Base-by-base conservation (phyloP, 2,329 filamentous ascomycete species). In the Zelopaecilomyces penicillatus region DNA sequence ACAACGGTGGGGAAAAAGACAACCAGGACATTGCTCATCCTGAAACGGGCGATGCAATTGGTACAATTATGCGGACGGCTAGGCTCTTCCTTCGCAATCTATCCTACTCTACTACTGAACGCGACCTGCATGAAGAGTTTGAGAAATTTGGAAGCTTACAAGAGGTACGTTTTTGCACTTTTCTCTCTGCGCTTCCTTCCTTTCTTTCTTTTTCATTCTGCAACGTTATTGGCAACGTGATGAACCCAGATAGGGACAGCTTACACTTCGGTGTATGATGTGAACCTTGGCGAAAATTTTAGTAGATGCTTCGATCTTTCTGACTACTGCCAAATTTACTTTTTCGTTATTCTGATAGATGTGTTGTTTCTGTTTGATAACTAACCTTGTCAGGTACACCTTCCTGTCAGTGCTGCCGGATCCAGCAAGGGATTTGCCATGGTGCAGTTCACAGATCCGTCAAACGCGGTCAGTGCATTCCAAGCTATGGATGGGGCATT, bases 211-310 rank as follows among this genome's bases (percentile, higher is more conserved):
- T 42, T 44, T 39, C 32, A 34, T 45, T 19, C 19, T 19, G 19
- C 19, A 6, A 34, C 35, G 8, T 19, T 39, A 8, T 50, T 37
- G 52, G 52, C 74, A 72, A 70, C 66, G 78, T 91, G 93, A 97
- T 97, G 91, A 97, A 87, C 72, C 80, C 85, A 85, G 93, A 97
- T 97, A 97, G 93, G 93, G 93, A 97, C 93, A 97, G 82, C 91
- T 89, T 86, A 96, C 91, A 85, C 85, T 74, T 58, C 65, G 70
- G 87, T 86, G 88, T 74, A 74, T 97, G 90, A 94, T 90, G 86
- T 80, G 74, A 88, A 76, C 71, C 80, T 82, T 84, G 83, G 83
- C 89, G 83, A 87, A 78, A 85, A 93, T 95, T 94, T 95, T 98
- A 96, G 93, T 98, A 98, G 91, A 97, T 95, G 87, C 87, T 85